Conservation (phyloP, 345 rosid genomes). For the Hibiscus mutabilis region DNA sequence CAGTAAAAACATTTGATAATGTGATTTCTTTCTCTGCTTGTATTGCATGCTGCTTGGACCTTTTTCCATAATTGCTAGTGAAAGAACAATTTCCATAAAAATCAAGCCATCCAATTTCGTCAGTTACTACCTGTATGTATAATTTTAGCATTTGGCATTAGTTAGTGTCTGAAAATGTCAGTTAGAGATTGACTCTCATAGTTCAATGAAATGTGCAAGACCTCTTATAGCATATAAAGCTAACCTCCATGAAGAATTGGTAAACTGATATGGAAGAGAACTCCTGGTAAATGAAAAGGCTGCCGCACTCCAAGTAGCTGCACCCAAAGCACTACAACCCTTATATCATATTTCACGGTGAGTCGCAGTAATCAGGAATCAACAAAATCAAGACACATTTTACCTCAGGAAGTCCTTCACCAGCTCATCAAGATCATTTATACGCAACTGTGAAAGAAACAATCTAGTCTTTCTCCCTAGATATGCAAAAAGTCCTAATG, state of each 20-base stretch:
- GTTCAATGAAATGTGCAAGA: background rate
- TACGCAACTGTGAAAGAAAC: constrained; percentile 36
- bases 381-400: constrained; percentile 1
- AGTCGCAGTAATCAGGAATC: background rate
- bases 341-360: constrained; percentile 1
- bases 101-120: constrained; percentile 73
- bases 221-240: background rate
- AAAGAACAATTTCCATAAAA: constrained; percentile 32
- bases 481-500: constrained; percentile 63
- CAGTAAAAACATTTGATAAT: constrained; percentile 46
- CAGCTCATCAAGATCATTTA: constrained; percentile 55
- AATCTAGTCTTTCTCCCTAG: constrained; percentile 52
- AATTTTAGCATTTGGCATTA: background rate
- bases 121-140: constrained; percentile 41
- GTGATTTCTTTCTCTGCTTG: constrained; percentile 70
- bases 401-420: constrained; percentile 59
- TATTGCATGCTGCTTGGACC: constrained; percentile 39
- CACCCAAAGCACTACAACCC: constrained; percentile 11
- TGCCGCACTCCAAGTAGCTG: constrained; percentile 70
- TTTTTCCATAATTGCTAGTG: constrained; percentile 24
- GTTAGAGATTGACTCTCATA: background rate
- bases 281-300: constrained; percentile 51
- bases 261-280: constrained; percentile 41
- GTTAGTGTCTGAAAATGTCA: background rate
- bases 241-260: constrained; percentile 61